Percentiles rank a stretch among this genome's conserved stretches.
phyloP scores from a whole-genome alignment of 106 monocot species.

The Dioscorea zingiberensis region DNA sequence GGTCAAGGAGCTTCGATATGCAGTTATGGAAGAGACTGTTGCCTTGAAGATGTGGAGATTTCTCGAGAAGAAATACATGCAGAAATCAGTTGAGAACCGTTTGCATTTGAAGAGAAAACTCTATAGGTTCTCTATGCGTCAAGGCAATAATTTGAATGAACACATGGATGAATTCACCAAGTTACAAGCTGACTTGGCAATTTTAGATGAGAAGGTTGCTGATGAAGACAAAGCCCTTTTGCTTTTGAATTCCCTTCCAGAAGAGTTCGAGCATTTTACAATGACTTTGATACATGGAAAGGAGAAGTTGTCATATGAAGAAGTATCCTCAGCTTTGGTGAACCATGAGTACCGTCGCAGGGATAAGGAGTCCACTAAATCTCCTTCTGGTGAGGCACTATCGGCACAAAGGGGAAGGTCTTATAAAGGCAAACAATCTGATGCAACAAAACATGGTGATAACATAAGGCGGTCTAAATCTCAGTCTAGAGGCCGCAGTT shows the following conservation, averaged over 20 bases:
- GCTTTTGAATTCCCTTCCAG: neutral
- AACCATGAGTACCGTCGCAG: neutral
- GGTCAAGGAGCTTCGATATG: no score
- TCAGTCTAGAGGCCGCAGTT: neutral
- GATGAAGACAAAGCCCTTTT: slow-evolving; percentile 1
- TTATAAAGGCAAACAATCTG: neutral
- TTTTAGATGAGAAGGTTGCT: neutral
- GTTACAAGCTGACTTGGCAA: neutral
- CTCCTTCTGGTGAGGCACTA: neutral
- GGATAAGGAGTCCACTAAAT: neutral
- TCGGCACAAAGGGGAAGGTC: neutral
- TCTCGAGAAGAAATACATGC: no score
- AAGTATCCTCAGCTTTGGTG: neutral
- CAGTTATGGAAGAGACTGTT: no score
- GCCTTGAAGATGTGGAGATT: no score
- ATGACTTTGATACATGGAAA: neutral
- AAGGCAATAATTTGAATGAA: neutral
- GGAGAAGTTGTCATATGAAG: neutral
- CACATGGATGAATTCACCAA: neutral
- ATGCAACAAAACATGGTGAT: neutral
- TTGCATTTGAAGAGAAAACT: neutral
- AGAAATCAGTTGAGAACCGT: neutral
- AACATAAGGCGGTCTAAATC: neutral
- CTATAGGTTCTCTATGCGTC: neutral
- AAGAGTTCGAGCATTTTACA: neutral